These are phyloP conservation scores for Trichomonas gallinae DNA, from an alignment of 208 protist genomes.

Conservation along the genomic window DNA sequence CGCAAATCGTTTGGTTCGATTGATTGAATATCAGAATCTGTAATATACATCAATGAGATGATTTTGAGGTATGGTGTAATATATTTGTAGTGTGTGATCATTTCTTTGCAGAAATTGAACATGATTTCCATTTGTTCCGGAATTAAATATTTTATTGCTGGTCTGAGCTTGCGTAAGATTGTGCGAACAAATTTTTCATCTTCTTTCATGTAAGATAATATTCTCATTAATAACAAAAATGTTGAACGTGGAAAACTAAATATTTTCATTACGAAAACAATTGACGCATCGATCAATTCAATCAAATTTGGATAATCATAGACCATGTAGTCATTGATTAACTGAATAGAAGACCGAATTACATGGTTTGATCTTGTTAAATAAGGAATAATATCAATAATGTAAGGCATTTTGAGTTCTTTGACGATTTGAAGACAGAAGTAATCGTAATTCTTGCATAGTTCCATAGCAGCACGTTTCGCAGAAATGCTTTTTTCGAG, in stretches of 20 bases:
- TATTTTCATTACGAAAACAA: background rate
- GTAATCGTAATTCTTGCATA: background rate
- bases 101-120: background rate
- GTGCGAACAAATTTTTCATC: background rate
- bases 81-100: background rate
- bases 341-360: background rate
- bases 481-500: background rate
- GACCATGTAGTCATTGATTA: background rate
- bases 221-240: background rate
- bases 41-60: background rate
- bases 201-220: background rate
- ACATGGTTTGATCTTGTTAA: background rate
- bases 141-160: background rate
- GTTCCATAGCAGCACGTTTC: background rate
- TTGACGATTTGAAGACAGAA: background rate
- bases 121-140: background rate
- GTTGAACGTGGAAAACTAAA: background rate
- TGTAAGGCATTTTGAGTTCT: background rate
- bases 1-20: background rate
- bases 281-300: background rate
- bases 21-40: background rate
- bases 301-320: background rate
- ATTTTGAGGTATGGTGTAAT: background rate
- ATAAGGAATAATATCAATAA: background rate
- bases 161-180: background rate